Percentiles rank a stretch among this genome's conserved stretches.
phyloP scores from a whole-genome alignment of 306 rosid species.

The Oxytropis ochrocephala region DNA sequence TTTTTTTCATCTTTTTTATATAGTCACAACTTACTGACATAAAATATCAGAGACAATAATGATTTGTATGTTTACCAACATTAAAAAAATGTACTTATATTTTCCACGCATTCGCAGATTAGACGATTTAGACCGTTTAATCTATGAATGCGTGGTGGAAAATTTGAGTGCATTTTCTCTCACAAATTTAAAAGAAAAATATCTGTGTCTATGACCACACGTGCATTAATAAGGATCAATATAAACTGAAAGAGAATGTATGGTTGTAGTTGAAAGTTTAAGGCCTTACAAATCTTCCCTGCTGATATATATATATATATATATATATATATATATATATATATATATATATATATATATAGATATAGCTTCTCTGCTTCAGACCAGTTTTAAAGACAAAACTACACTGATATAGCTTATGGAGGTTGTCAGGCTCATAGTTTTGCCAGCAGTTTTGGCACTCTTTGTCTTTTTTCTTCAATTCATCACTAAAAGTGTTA shows the following conservation, averaged over 20 bases:
- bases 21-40: not conserved
- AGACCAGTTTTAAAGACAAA: not conserved
- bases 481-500: slow-evolving; percentile 19
- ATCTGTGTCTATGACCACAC: not conserved
- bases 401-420: not conserved
- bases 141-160: too few species aligned
- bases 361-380: not conserved
- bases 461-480: slow-evolving; percentile 11
- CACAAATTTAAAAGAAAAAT: too few species aligned
- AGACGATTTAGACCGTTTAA: too few species aligned
- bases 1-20: not conserved
- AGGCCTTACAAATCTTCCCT: not conserved
- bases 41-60: not conserved
- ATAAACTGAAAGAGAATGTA: not conserved
- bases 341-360: not conserved
- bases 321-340: not conserved
- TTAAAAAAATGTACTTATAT: too few species aligned
- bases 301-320: not conserved
- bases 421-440: slow-evolving; percentile 22
- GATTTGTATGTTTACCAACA: too few species aligned
- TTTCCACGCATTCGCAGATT: too few species aligned
- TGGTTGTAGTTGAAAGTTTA: not conserved
- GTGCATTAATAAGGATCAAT: too few species aligned
- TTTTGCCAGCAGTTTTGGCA: slow-evolving; percentile 21
- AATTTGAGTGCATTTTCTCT: too few species aligned